Percentiles rank a stretch among this genome's conserved stretches.
Conservation (phyloP, 2,329 filamentous ascomycete species). For the Clonostachys byssicola region DNA sequence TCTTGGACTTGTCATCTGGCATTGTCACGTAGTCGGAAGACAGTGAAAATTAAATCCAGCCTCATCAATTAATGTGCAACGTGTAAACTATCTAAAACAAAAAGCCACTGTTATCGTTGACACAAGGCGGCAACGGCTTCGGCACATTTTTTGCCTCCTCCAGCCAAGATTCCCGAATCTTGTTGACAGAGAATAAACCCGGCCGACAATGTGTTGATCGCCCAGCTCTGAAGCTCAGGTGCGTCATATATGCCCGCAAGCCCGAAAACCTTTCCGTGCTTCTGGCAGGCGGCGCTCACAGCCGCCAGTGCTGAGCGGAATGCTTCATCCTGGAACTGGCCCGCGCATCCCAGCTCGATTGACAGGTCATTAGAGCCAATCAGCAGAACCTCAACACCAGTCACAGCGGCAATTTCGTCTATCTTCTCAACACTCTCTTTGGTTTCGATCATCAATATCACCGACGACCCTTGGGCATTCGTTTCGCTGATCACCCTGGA, state of each 20-base stretch:
- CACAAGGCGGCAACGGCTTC: background rate
- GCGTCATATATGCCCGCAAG: slow-evolving; percentile 14
- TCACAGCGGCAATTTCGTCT: slow-evolving; percentile 20
- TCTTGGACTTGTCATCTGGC: too few species aligned
- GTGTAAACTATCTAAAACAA: too few species aligned
- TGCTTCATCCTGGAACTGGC: slow-evolving; percentile 8
- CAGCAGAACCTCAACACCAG: slow-evolving; percentile 20
- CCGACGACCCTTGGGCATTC: slow-evolving; percentile 13
- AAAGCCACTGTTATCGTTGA: too few species aligned
- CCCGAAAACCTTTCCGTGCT: slow-evolving; percentile 11
- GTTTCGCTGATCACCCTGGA: slow-evolving; percentile 6
- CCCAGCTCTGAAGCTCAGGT: slow-evolving; percentile 3
- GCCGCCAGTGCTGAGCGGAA: slow-evolving; percentile 8
- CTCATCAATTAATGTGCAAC: too few species aligned
- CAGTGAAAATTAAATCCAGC: too few species aligned
- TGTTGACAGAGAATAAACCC: background rate
- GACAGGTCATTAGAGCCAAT: slow-evolving; percentile 22
- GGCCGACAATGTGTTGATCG: background rate
- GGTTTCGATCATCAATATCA: slow-evolving; percentile 19
- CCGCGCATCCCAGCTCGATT: slow-evolving; percentile 13
- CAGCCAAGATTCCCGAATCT: background rate
- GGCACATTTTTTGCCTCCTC: background rate
- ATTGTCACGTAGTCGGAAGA: too few species aligned
- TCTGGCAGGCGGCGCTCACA: slow-evolving; percentile 8
- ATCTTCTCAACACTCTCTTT: slow-evolving; percentile 13